Conservation (phyloP, 768 basidiomycete genomes). For the Russula vinacea region DNA sequence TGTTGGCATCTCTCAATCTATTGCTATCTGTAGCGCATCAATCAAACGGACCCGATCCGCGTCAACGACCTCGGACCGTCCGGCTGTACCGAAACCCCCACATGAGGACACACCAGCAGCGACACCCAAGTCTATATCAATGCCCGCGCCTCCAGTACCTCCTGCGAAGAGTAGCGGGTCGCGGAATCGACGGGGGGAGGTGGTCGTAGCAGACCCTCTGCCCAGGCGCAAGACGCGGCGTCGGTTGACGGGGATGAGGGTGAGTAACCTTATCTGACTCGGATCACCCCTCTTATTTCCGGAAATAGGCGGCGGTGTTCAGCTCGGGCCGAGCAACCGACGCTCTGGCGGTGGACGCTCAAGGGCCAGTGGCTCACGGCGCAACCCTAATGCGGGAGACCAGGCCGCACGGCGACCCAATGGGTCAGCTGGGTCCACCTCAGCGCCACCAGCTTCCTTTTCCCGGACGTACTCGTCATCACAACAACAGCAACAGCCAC, state of each 20-base stretch:
- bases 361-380: slow-evolving; percentile 47
- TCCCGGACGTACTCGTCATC: slow-evolving; percentile 56
- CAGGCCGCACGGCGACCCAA: slow-evolving; percentile 35
- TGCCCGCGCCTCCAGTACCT: slow-evolving; percentile 30
- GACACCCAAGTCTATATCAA: slow-evolving; percentile 30
- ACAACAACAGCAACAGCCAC: slow-evolving; percentile 68
- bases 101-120: slow-evolving; percentile 45
- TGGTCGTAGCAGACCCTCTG: slow-evolving; percentile 32
- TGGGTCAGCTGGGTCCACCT: slow-evolving; percentile 39
- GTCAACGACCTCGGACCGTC: slow-evolving; percentile 64
- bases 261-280: slow-evolving; percentile 38
- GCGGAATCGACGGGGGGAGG: slow-evolving; percentile 36
- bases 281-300: slow-evolving; percentile 37
- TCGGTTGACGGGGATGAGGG: slow-evolving; percentile 62
- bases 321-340: slow-evolving; percentile 34
- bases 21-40: slow-evolving; percentile 39
- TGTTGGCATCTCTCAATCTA: slow-evolving; percentile 22
- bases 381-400: slow-evolving; percentile 40
- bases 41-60: slow-evolving; percentile 77
- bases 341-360: slow-evolving; percentile 45
- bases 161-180: slow-evolving; percentile 31
- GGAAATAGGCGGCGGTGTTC: slow-evolving; percentile 9
- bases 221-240: slow-evolving; percentile 35
- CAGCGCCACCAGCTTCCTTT: slow-evolving; percentile 37
- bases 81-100: slow-evolving; percentile 40